Evolutionary conservation across 306 rosid genomes (phyloP).

Genomic region (Medicago ruthenica): DNA sequence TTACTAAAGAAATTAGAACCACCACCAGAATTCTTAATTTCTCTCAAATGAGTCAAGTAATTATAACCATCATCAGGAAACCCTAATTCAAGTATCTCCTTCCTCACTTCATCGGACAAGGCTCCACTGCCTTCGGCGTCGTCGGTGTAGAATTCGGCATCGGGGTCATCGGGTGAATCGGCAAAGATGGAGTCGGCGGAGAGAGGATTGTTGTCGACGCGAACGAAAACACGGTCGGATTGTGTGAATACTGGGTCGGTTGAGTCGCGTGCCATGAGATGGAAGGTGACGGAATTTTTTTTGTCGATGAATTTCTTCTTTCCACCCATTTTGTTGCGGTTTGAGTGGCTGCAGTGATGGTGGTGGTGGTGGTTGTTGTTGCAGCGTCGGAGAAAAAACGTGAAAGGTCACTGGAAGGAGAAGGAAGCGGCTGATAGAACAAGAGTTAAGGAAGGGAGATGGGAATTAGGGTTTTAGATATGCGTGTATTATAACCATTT

Average conservation of each 20-base stretch:
- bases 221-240: conserved; percentile 79
- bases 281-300: conserved; percentile 76
- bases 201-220: conserved; percentile 68
- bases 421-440: too few relatives aligned
- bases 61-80: conserved; percentile 94
- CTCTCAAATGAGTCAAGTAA: conserved; percentile 77
- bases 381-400: not conserved
- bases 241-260: conserved; percentile 68
- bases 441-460: too few relatives aligned
- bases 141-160: conserved; percentile 15
- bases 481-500: too few relatives aligned
- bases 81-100: conserved; percentile 82
- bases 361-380: not conserved
- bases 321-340: conserved; percentile 13
- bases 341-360: not conserved
- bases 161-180: conserved; percentile 67
- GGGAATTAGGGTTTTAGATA: too few relatives aligned
- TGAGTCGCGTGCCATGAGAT: conserved; percentile 76
- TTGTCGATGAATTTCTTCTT: conserved; percentile 81
- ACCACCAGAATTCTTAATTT: conserved; percentile 81
- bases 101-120: conserved; percentile 67
- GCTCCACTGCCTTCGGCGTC: not conserved
- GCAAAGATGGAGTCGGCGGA: conserved; percentile 51
- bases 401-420: too few relatives aligned
- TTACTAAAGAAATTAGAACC: conserved; percentile 73